Evolutionary conservation across 164 flowering plant genomes (phyloP), one percentile per base, ranked within the genome.

Genomic region (Pachysandra terminalis): DNA sequence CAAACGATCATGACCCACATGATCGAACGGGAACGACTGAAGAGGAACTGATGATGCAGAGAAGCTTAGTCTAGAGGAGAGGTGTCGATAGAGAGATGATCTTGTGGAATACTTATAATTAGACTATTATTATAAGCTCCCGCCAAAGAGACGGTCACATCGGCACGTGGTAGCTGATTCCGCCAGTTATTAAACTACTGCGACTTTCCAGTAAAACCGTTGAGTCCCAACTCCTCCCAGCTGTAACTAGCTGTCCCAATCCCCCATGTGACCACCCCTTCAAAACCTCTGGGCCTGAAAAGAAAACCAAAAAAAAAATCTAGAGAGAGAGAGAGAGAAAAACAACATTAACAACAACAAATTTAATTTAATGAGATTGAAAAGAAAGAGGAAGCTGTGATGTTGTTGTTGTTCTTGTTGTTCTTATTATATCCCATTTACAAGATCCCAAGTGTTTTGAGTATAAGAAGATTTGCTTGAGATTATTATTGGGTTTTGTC

Each of bases 161-260:
- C 80, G 78, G 90, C 95, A 89, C 91, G 91, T 89, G 95, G 90
- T 83, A 65, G 72, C 83, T 80, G 90, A 84, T 86, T 83, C 89
- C 82, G 56, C 80, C 82, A 68, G 79, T 82, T 77, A 82, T 74
- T 80, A 74, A 81, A 81, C 81, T 59, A 73, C 66, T 66, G 65
- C 75, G 75, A 77, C 82, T 79, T 76, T 81, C 80, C 73, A 73
- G 74, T 80, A 56, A 81, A 76, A 81, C 83, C 83, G 83, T 78
- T 74, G 79, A 77, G 76, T 49, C 74, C 68, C 68, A 63, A 57
- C 65, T 67, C 80, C 73, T 63, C 75, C 75, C 80, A 85, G 91
- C 93, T 90, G 93, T 85, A 53, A 87, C 90, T 85, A 90, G 91
- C 96, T 90, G 93, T 85, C 80, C 71, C 73, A 73, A 73, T 81